Conservation (phyloP, 164 flowering plant genomes). For the Kingdonia uniflora region DNA sequence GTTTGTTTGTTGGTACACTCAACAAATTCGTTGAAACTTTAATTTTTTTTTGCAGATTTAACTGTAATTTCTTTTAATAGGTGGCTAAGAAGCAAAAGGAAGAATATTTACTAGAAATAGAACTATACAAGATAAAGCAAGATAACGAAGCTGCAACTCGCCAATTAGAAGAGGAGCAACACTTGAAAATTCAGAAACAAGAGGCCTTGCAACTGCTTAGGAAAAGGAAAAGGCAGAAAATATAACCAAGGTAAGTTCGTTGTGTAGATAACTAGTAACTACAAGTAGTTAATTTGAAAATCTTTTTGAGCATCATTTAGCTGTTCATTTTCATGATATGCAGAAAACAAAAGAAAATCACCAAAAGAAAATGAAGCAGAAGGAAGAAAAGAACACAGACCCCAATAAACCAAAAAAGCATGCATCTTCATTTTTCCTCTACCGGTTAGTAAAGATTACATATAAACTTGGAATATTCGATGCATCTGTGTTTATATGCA, state of each 20-base stretch:
- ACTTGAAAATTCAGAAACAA: conserved; percentile 68
- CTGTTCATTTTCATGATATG: neutral
- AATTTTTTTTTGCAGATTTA: no score
- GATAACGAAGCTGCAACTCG: conserved; percentile 49
- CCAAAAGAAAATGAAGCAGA: conserved; percentile 52
- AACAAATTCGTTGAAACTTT: no score
- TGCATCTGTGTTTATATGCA: no score
- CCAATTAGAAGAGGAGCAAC: conserved; percentile 61
- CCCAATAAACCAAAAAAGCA: conserved; percentile 92
- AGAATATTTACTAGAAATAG: conserved; percentile 63
- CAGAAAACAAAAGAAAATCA: conserved; percentile 60
- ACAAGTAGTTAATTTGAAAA: no score
- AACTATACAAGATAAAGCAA: conserved; percentile 61
- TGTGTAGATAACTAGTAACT: no score
- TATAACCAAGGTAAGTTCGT: conserved; percentile 49
- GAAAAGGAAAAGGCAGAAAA: conserved; percentile 86
- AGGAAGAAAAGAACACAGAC: conserved; percentile 31
- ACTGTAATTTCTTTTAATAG: conserved; percentile 18
- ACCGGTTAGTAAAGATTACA: conserved; percentile 33
- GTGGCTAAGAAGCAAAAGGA: conserved; percentile 70
- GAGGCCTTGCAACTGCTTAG: conserved; percentile 88
- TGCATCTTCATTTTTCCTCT: conserved; percentile 73
- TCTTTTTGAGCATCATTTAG: no score
- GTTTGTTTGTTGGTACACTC: conserved; percentile 17
- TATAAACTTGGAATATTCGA: no score